These are phyloP conservation scores for Tolypocladium tundrense DNA, from an alignment of 2,329 filamentous ascomycete species.

Conservation along the genomic window DNA sequence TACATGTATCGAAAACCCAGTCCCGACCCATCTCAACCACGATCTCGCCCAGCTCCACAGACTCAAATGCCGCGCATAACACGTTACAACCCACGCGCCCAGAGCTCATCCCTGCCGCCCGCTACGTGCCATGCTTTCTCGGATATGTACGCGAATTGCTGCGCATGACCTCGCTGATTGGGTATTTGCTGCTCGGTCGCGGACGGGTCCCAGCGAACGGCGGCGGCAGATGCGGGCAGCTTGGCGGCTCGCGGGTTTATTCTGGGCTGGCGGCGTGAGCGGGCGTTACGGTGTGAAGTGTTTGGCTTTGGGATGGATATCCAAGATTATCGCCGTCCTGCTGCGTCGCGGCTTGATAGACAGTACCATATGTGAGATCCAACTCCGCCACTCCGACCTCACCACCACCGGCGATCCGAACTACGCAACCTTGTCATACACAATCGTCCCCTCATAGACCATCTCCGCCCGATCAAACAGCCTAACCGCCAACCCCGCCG, in stretches of 20 bases:
- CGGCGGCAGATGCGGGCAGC: neutral
- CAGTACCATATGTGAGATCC: too few species aligned
- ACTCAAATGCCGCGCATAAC: too few species aligned
- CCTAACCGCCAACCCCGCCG: neutral
- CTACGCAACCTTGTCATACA: neutral
- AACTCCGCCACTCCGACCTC: too few species aligned
- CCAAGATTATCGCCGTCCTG: too few species aligned
- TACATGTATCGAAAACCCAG: too few species aligned
- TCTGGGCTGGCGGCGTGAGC: neutral
- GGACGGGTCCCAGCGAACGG: neutral
- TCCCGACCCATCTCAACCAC: too few species aligned
- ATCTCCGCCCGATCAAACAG: conserved; percentile 1
- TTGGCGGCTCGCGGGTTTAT: neutral
- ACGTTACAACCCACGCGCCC: neutral
- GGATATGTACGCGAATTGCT: too few species aligned
- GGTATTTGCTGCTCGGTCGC: neutral
- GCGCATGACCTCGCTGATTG: too few species aligned
- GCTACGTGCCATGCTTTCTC: neutral
- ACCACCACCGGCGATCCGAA: too few species aligned
- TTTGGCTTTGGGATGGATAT: neutral
- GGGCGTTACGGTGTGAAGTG: neutral
- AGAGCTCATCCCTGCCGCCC: neutral
- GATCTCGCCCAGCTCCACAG: too few species aligned
- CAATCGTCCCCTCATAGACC: neutral
- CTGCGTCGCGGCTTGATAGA: too few species aligned